These are phyloP conservation scores for Polyplosphaeria fusca DNA, from an alignment of 495 filamentous ascomycete genomes.

Conservation along the genomic window DNA sequence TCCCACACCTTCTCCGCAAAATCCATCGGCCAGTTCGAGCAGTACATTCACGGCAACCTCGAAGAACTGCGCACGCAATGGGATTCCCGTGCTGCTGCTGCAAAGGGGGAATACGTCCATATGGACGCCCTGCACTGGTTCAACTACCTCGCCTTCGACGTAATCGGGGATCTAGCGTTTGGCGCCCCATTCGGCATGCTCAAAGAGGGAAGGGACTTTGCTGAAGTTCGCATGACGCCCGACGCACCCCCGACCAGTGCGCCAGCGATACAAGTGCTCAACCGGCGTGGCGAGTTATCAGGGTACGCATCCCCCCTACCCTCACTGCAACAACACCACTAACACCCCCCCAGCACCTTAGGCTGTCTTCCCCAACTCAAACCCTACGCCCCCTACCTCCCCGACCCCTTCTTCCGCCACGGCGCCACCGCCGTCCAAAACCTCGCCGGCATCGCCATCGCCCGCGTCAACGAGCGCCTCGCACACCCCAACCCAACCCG, in stretches of 20 bases:
- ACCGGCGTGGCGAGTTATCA: conserved; percentile 65
- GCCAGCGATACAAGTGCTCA: conserved; percentile 68
- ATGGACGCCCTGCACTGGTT: conserved; percentile 87
- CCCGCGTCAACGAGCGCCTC: conserved; percentile 71
- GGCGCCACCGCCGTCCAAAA: conserved; percentile 63
- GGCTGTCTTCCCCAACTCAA: conserved; percentile 60
- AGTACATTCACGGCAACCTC: conserved; percentile 80
- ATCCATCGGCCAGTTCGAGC: conserved; percentile 79
- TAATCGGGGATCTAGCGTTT: conserved; percentile 71
- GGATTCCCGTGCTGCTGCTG: conserved; percentile 47
- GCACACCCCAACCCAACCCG: conserved; percentile 62
- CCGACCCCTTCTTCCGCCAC: conserved; percentile 65
- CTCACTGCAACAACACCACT: neutral
- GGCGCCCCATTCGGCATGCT: conserved; percentile 52
- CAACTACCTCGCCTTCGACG: conserved; percentile 91
- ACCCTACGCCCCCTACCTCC: conserved; percentile 62
- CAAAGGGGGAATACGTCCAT: conserved; percentile 53
- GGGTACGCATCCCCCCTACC: conserved; percentile 37
- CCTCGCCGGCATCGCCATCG: conserved; percentile 70
- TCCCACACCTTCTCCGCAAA: conserved; percentile 85
- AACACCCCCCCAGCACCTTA: conserved; percentile 45
- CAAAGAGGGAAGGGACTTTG: conserved; percentile 58
- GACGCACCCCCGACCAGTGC: conserved; percentile 54
- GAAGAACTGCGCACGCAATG: conserved; percentile 71
- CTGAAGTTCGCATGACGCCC: conserved; percentile 57